phyloP scores from a whole-genome alignment of 371 early-diverging fungal genomes.

The Mortierella sp. region DNA sequence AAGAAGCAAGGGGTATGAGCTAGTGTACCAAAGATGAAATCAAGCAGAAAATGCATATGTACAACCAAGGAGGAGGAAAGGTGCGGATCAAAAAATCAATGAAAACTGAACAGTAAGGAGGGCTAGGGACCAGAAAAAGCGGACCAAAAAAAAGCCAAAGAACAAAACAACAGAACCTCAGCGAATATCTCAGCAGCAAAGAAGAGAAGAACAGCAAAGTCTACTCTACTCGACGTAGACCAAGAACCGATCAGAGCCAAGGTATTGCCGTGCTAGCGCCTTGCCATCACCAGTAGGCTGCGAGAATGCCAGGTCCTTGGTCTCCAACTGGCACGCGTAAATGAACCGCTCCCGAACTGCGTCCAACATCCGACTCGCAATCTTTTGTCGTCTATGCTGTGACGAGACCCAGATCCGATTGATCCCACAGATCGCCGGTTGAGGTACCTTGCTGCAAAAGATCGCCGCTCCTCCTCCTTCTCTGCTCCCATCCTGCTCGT shows the following conservation, averaged over 20 bases:
- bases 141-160: background rate
- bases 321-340: slow-evolving; percentile 60
- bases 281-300: slow-evolving; percentile 71
- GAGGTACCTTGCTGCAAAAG: slow-evolving; percentile 54
- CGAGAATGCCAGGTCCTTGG: slow-evolving; percentile 66
- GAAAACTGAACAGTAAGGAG: background rate
- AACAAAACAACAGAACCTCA: background rate
- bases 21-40: no score
- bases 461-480: slow-evolving; percentile 46
- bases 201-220: background rate
- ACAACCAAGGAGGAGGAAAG: background rate
- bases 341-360: slow-evolving; percentile 61
- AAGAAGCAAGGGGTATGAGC: no score
- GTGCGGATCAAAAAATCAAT: background rate
- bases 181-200: no score
- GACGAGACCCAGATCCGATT: slow-evolving; percentile 72
- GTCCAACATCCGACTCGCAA: slow-evolving; percentile 64
- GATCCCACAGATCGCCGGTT: slow-evolving; percentile 67
- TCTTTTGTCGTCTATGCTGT: slow-evolving; percentile 60
- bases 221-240: slow-evolving; percentile 58
- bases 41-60: background rate
- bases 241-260: slow-evolving; percentile 56
- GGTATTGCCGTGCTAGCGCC: slow-evolving; percentile 57
- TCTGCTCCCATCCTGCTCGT: background rate
- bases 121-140: background rate